These are phyloP conservation scores for Bryopsis sp. DNA, from an alignment of 139 green algal genomes.

Conservation along the genomic window DNA sequence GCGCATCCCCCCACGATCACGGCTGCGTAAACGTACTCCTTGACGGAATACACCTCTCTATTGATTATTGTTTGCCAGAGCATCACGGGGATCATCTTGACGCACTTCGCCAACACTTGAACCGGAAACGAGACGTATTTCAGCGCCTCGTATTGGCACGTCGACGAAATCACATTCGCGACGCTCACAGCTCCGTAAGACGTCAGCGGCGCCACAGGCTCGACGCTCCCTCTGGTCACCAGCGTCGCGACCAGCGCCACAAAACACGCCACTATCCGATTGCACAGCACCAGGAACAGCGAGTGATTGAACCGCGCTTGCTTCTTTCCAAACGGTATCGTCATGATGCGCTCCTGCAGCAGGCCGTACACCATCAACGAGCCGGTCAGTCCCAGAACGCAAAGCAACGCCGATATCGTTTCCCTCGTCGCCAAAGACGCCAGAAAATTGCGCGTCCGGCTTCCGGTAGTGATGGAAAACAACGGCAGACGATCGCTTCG, in stretches of 20 bases:
- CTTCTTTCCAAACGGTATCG: slow-evolving; percentile 34
- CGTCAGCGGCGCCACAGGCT: slow-evolving; percentile 48
- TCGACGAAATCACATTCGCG: slow-evolving; percentile 75
- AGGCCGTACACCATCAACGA: slow-evolving; percentile 27
- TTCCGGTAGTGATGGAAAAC: too few species aligned
- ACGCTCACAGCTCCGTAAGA: slow-evolving; percentile 61
- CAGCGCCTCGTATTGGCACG: slow-evolving; percentile 89
- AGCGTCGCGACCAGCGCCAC: slow-evolving; percentile 33
- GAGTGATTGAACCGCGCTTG: slow-evolving; percentile 59
- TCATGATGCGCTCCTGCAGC: slow-evolving; percentile 80
- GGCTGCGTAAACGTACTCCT: slow-evolving; percentile 55
- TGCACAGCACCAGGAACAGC: slow-evolving; percentile 80
- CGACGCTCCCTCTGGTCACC: slow-evolving; percentile 28
- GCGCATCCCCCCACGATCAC: slow-evolving; percentile 59
- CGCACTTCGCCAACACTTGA: slow-evolving; percentile 75
- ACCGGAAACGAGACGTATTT: slow-evolving; percentile 84
- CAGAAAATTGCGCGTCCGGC: too few species aligned
- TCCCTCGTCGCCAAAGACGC: too few species aligned
- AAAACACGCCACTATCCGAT: slow-evolving; percentile 50
- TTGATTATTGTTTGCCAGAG: slow-evolving; percentile 70
- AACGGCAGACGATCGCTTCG: too few species aligned
- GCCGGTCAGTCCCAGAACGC: slow-evolving; percentile 18
- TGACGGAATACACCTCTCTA: slow-evolving; percentile 53
- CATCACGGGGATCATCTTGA: slow-evolving; percentile 91
- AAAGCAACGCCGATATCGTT: neutral